Evolutionary conservation across 768 basidiomycete genomes (phyloP), one percentile per base, ranked within the genome.

Genomic region (Suillus alpinus): DNA sequence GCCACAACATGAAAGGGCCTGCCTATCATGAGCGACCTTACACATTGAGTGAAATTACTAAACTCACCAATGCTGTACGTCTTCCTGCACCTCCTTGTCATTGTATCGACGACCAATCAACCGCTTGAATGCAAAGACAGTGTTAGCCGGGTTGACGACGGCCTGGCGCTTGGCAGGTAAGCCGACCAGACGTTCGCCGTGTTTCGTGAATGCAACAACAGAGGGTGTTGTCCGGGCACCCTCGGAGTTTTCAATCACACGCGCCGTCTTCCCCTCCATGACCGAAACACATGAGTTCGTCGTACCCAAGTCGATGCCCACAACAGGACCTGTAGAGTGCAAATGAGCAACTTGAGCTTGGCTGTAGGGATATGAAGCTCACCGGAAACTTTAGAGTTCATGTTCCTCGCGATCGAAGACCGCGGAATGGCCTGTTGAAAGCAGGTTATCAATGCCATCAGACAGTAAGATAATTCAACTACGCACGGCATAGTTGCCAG

Each of bases 141-240:
- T 98, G 81, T 97, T 97, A 59, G 87, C 70, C 7, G 93, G 81
- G 83, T 99, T 99, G 73, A 98, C 94, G 51, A 97, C 93, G 2
- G 94, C 95, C 75, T 98, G 96, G 53, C 95, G 92, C 78, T 98
- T 95, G 12, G 96, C 97, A 26, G 96, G 95, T 46, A 97, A 85
- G 76, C 96, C 96, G 62, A 97, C 89, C 36, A 98, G 83, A 61
- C 96, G 94, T 75, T 99, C 97, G 59, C 94, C 94, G 68, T 98
- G 95, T 76, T 98, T 97, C 59, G 97, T 94, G 83, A 99, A 99
- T 41, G 96, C 96, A 66, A 98, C 94, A 59, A 98, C 94, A 41
- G 97, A 99, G 2, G 97, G 97, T 16, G 97, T 99, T 64, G 97
- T 98, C 67, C 97, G 88, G 60, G 91, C 92, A 81, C 97, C 96